These are phyloP conservation scores for Phytophthora constricta DNA, from an alignment of 352 stramenopile species.

Conservation along the genomic window DNA sequence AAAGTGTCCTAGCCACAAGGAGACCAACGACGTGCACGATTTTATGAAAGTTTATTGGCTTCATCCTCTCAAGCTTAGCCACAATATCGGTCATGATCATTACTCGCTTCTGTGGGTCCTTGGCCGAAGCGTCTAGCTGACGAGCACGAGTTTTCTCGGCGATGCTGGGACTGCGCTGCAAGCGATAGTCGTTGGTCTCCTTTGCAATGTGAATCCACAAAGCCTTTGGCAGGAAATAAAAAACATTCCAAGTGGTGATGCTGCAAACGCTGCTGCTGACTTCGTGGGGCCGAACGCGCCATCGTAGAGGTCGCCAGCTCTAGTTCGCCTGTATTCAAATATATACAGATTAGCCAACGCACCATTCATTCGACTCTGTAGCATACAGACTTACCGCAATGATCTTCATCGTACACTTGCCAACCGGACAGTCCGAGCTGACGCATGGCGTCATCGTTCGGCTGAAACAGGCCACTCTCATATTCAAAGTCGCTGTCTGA, in stretches of 20 bases:
- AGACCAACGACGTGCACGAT: background rate
- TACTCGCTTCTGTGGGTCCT: background rate
- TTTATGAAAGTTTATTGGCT: too few relatives aligned
- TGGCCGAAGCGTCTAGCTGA: background rate
- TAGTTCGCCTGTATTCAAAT: background rate
- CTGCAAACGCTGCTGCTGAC: slow-evolving; percentile 6
- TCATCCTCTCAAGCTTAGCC: too few relatives aligned
- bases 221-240: slow-evolving; percentile 19
- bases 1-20: background rate
- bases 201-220: slow-evolving; percentile 7
- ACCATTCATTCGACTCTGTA: background rate
- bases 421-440: background rate
- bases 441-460: background rate
- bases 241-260: slow-evolving; percentile 10
- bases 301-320: slow-evolving; percentile 3
- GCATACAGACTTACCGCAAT: background rate
- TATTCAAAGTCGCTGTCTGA: background rate
- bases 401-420: background rate
- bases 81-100: background rate
- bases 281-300: background rate
- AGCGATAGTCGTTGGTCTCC: slow-evolving; percentile 9
- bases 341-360: background rate
- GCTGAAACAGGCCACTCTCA: background rate
- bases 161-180: background rate
- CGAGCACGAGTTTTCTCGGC: background rate